Evolutionary conservation across 2,329 filamentous ascomycete species (phyloP).

Genomic region (Xylogone sp.): DNA sequence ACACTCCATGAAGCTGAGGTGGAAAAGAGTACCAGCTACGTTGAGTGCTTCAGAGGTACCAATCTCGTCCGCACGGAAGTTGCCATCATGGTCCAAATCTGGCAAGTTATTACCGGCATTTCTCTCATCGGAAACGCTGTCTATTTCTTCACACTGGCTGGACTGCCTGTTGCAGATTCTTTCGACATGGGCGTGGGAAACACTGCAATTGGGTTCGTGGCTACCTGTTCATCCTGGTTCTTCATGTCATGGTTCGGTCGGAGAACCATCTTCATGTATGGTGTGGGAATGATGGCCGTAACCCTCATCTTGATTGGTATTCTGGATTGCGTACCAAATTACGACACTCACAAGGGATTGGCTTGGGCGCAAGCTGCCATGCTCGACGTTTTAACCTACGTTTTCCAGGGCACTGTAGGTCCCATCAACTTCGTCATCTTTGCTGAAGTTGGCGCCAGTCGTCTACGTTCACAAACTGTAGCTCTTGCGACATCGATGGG

Average conservation of each 20-base stretch:
- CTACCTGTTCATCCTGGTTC: constrained; percentile 46
- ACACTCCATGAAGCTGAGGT: constrained; percentile 7
- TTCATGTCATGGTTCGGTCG: constrained; percentile 34
- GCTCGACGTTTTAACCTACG: constrained; percentile 23
- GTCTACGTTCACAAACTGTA: constrained; percentile 29
- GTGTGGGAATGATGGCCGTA: constrained; percentile 4
- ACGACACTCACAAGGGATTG: constrained; percentile 8
- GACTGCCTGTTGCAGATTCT: constrained; percentile 13
- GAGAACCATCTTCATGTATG: constrained; percentile 9
- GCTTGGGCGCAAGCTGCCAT: constrained; percentile 25
- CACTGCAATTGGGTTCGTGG: constrained; percentile 12
- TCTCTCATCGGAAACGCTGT: constrained; percentile 41
- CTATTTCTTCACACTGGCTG: constrained; percentile 37
- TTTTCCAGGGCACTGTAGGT: constrained; percentile 24
- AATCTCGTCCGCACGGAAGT: constrained; percentile 18
- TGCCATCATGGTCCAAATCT: constrained; percentile 1
- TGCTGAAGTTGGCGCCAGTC: constrained; percentile 40
- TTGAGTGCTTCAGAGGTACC: constrained; percentile 19
- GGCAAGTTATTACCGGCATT: constrained; percentile 1
- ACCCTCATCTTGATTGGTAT: constrained; percentile 14
- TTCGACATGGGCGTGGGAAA: constrained; percentile 25
- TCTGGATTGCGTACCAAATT: constrained; percentile 32
- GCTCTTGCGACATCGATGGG: constrained; percentile 19
- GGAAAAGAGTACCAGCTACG: constrained; percentile 15
- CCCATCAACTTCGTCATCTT: constrained; percentile 38